Evolutionary conservation across 352 stramenopile species (phyloP), one percentile per base, ranked within the genome.

Genomic region (Globisporangium nagaii): DNA sequence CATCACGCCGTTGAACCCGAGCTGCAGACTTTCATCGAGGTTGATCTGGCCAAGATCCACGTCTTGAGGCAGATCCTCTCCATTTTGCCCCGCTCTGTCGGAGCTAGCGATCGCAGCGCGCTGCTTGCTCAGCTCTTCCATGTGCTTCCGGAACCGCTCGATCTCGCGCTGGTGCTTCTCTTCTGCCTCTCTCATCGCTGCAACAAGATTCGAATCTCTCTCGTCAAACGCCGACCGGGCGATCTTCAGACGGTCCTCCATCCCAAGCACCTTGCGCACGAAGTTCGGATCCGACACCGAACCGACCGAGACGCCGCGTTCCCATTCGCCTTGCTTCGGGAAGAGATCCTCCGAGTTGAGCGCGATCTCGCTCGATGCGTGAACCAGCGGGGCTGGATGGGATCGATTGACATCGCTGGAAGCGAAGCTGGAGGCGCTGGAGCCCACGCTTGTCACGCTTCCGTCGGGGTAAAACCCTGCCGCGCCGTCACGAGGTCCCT

Each of bases 91-190:
- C 11, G 73, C 58, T 30, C 30, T 11, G 19, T 62, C 37, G 35
- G 41, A 31, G 40, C 25, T 42, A 11, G 78, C 76, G 27, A 86
- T 86, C 20, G 79, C 80, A 24, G 76, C 75, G 32, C 81, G 72
- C 43, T 91, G 82, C 48, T 89, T 84, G 57, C 90, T 80, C 42
- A 93, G 76, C 46, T 93, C 78, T 50, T 91, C 75, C 77, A 93
- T 90, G 48, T 90, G 88, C 56, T 83, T 81, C 20, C 79, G 71
- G 34, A 90, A 90, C 0, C 78, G 77, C 60, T 91, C 80, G 39
- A 93, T 83, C 66, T 93, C 84, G 36, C 79, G 79, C 56, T 91
- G 69, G 42, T 93, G 84, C 37, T 91, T 90, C 40, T 91, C 80
- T 50, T 91, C 77, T 62, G 90, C 80, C 37, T 66, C 88, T 40